phyloP scores from a whole-genome alignment of 164 flowering plant species.

The Cinnamomum micranthum region DNA sequence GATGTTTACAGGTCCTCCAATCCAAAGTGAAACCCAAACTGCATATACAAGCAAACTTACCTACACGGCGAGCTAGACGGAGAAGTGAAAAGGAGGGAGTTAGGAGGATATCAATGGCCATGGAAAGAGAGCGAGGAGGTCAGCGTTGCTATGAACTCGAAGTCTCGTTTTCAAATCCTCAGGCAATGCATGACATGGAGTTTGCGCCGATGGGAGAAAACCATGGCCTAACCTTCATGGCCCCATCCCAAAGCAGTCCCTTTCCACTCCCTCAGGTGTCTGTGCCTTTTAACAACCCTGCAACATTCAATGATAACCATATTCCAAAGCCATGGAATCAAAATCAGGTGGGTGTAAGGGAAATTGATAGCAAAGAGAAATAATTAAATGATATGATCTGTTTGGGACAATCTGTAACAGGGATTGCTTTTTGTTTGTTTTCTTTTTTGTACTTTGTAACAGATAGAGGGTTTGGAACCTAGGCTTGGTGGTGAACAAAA shows the following conservation, averaged over 20 bases:
- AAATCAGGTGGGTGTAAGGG: slow-evolving; percentile 22
- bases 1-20: neutral
- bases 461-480: slow-evolving; percentile 44
- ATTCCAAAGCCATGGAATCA: slow-evolving; percentile 31
- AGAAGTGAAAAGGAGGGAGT: neutral
- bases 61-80: neutral
- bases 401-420: neutral
- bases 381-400: neutral
- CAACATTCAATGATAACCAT: slow-evolving; percentile 28
- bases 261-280: slow-evolving; percentile 19
- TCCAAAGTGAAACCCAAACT: neutral
- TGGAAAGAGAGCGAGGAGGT: slow-evolving; percentile 25
- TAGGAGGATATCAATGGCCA: neutral
- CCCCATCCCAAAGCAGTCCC: slow-evolving; percentile 16
- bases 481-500: slow-evolving; percentile 47
- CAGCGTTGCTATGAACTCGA: slow-evolving; percentile 26
- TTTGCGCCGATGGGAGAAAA: slow-evolving; percentile 54
- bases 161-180: slow-evolving; percentile 26
- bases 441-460: neutral
- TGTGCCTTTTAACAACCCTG: slow-evolving; percentile 21
- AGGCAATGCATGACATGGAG: slow-evolving; percentile 43
- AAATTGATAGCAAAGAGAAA: neutral
- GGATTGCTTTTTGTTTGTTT: neutral
- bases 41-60: neutral
- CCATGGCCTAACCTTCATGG: slow-evolving; percentile 45